Conservation (phyloP, 192 early-diverging fungal genomes). For the Linnemannia elongata region DNA sequence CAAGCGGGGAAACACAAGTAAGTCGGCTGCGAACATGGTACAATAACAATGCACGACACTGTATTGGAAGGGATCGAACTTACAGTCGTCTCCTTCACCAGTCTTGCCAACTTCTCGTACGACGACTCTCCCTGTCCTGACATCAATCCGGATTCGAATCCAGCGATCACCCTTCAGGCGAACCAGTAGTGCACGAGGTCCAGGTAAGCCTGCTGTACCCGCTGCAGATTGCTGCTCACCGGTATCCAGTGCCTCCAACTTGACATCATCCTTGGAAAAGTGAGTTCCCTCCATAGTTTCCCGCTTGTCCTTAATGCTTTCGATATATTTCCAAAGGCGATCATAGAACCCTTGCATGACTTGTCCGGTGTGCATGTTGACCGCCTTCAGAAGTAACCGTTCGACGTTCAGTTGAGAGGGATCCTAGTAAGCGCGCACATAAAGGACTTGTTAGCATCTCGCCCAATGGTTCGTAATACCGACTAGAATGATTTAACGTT, state of each 20-base stretch:
- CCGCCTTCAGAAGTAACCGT: conserved; percentile 57
- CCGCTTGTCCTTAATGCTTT: conserved; percentile 44
- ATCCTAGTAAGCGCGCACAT: conserved; percentile 31
- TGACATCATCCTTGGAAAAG: conserved; percentile 34
- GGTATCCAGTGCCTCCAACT: conserved; percentile 26
- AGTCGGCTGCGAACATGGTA: neutral
- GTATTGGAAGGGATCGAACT: neutral
- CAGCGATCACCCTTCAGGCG: conserved; percentile 61
- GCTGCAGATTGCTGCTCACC: conserved; percentile 19
- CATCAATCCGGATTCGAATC: conserved; percentile 62
- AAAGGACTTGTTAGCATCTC: neutral
- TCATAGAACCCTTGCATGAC: conserved; percentile 62
- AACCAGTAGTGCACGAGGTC: conserved; percentile 51
- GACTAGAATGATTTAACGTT: too few species aligned
- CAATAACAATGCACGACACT: neutral
- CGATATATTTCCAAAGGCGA: conserved; percentile 55
- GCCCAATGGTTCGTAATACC: neutral
- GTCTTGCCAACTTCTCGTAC: conserved; percentile 60
- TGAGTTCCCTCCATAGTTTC: conserved; percentile 34
- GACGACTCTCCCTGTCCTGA: conserved; percentile 62
- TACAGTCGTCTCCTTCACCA: conserved; percentile 64
- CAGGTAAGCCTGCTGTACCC: conserved; percentile 1
- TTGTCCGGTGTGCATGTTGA: conserved; percentile 56
- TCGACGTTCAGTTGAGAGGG: conserved; percentile 60
- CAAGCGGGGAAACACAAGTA: neutral